Base-by-base conservation (phyloP, 306 rosid genomes). In the Bauhinia variegata region DNA sequence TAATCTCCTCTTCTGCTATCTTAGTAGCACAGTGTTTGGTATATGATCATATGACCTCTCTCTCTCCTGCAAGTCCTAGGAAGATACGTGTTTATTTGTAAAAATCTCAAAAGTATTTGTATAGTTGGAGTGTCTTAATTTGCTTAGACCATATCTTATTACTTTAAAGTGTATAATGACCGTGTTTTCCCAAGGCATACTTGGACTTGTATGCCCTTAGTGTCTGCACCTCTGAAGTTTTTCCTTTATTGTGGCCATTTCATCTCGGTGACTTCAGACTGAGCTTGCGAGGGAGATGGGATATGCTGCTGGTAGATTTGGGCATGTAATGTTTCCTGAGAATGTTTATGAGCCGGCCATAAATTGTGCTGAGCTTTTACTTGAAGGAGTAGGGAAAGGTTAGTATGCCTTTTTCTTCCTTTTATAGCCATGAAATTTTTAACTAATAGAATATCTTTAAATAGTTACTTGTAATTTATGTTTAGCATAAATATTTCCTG, bases 241-340 rank as follows among this genome's bases (percentile, higher is more conserved):
- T 77, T 81, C 60, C 76, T 76, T 76, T 76, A 78, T 86, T 67
- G 78, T 76, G 69, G 53, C 71, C 48, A 52, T 76, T 78, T 72
- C 73, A 57, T 70, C 76, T 86, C 88, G 95, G 88, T 88, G 91
- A 79, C 84, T 89, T 88, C 98, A 93, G 97, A 77, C 86, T 78
- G 98, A 88, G 85, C 97, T 93, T 68, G 98, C 98, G 18, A 84
- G 96, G 81, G 97, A 88, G 64, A 77, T 93, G 85, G 96, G 96
- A 67, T 93, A 89, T 67, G 72, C 97, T 72, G 86, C 95, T 76
- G 96, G 89, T 62, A 86, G 98, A 86, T 93, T 63, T 86, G 98
- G 98, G 70, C 98, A 93, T 77, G 97, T 93, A 31, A 93, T 93
- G 98, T 93, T 93, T 83, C 97, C 98, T 36, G 97, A 93, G 85